Conservation (phyloP, 2,329 filamentous ascomycete genomes). For the Cordyceps cateniannulata region DNA sequence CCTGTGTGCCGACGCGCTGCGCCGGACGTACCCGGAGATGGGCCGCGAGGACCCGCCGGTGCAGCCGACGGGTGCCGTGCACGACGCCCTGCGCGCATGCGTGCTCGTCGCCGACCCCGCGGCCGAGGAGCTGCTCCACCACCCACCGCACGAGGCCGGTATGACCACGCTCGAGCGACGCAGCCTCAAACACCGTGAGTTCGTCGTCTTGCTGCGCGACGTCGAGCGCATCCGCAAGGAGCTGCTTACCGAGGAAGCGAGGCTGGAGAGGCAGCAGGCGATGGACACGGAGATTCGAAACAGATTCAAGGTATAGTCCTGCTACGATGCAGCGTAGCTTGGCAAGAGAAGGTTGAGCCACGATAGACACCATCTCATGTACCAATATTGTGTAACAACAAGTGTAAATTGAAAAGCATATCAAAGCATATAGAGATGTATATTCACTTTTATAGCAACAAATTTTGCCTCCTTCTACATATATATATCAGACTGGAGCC, state of each 20-base stretch:
- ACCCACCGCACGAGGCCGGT: slow-evolving; percentile 13
- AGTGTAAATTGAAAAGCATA: background rate
- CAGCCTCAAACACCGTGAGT: slow-evolving; percentile 25
- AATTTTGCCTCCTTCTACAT: background rate
- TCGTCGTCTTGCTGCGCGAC: slow-evolving; percentile 25
- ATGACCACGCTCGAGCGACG: slow-evolving; percentile 16
- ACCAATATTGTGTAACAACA: slow-evolving; percentile 4
- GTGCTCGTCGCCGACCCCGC: slow-evolving; percentile 47
- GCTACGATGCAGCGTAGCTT: background rate
- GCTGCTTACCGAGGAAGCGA: background rate
- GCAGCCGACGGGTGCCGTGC: slow-evolving; percentile 35
- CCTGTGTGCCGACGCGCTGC: slow-evolving; percentile 41
- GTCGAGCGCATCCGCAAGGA: slow-evolving; percentile 21
- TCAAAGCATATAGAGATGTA: background rate
- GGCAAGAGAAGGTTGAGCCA: background rate
- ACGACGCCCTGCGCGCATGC: slow-evolving; percentile 45
- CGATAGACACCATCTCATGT: background rate
- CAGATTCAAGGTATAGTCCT: background rate
- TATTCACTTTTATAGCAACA: background rate
- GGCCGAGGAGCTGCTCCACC: slow-evolving; percentile 29
- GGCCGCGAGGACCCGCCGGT: slow-evolving; percentile 46
- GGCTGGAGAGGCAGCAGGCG: slow-evolving; percentile 3
- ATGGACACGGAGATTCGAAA: slow-evolving; percentile 5
- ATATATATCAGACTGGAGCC: no score
- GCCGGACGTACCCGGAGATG: slow-evolving; percentile 56